phyloP scores from a whole-genome alignment of 2,329 filamentous ascomycete species.

The Pyricularia pennisetigena region DNA sequence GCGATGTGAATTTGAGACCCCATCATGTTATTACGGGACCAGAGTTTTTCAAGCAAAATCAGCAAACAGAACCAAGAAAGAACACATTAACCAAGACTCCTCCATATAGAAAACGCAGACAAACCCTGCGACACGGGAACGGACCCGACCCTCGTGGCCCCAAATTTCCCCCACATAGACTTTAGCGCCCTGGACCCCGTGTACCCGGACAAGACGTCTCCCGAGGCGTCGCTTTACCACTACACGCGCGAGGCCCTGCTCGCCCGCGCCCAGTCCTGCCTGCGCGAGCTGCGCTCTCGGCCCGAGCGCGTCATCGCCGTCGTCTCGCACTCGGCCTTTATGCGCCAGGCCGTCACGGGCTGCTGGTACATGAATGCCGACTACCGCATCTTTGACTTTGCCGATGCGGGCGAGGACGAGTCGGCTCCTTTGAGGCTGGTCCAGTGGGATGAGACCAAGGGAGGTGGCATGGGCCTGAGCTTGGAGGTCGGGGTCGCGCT shows the following conservation, averaged over 20 bases:
- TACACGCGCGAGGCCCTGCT: slow-evolving; percentile 43
- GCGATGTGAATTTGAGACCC: not conserved
- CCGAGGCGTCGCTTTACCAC: slow-evolving; percentile 34
- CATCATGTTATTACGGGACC: not conserved
- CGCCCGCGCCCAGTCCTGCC: slow-evolving; percentile 38
- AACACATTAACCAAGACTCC: not conserved
- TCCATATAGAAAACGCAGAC: slow-evolving; percentile 37
- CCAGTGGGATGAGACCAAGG: slow-evolving; percentile 2
- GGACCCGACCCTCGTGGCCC: slow-evolving; percentile 3
- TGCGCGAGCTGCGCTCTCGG: slow-evolving; percentile 38
- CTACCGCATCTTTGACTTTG: slow-evolving; percentile 53
- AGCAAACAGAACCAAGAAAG: not conserved
- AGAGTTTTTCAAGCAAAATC: no score
- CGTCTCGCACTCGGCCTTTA: slow-evolving; percentile 55
- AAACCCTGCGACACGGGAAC: slow-evolving; percentile 54
- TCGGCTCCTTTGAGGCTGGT: slow-evolving; percentile 6
- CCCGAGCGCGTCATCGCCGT: slow-evolving; percentile 54
- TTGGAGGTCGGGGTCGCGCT: not conserved
- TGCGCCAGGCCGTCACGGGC: slow-evolving; percentile 46
- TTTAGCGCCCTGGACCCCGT: slow-evolving; percentile 46
- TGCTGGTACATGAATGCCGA: slow-evolving; percentile 52
- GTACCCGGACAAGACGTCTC: slow-evolving; percentile 52
- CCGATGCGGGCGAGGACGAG: slow-evolving; percentile 14
- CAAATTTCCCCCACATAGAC: slow-evolving; percentile 38
- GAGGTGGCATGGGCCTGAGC: not conserved